Conservation (phyloP, 2,329 filamentous ascomycete genomes). For the Scytalidium lignicola region DNA sequence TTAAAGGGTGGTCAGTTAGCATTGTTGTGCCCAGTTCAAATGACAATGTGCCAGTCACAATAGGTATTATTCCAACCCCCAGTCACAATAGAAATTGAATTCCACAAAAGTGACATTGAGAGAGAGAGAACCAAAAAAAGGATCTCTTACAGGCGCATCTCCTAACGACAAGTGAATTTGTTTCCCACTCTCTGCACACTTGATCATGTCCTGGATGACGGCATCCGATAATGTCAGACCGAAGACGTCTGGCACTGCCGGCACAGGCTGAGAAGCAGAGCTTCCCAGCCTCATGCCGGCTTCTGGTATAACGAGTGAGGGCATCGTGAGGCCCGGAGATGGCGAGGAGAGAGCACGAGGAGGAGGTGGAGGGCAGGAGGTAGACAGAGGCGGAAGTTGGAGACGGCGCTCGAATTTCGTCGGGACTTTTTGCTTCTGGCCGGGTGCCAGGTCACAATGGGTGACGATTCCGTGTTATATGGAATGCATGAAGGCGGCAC, state of each 20-base stretch:
- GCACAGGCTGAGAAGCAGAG: constrained; percentile 37
- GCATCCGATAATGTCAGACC: constrained; percentile 52
- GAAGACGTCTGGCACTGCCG: constrained; percentile 50
- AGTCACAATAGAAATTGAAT: not conserved
- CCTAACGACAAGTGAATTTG: constrained; percentile 54
- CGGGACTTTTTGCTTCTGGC: constrained; percentile 9
- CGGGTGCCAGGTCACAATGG: constrained; percentile 16
- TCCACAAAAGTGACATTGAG: too few species aligned
- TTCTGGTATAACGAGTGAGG: constrained; percentile 51
- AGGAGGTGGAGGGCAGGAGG: not conserved
- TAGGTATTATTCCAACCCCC: not conserved
- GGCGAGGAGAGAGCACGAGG: too few species aligned
- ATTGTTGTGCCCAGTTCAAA: not conserved
- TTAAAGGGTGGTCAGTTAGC: constrained; percentile 12
- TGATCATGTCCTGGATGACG: constrained; percentile 58
- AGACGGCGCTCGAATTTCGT: constrained; percentile 4
- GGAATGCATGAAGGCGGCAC: not conserved
- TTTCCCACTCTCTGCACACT: constrained; percentile 51
- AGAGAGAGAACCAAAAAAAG: constrained; percentile 3
- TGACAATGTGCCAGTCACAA: not conserved
- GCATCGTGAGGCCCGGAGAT: constrained; percentile 34
- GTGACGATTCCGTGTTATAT: not conserved
- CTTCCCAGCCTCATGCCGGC: constrained; percentile 50
- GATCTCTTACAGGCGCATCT: constrained; percentile 50
- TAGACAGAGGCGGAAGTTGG: not conserved